Percentiles rank a stretch among this genome's conserved stretches.
phyloP scores from a whole-genome alignment of 148 eudicot genomes.

The Suaeda aralocaspica region DNA sequence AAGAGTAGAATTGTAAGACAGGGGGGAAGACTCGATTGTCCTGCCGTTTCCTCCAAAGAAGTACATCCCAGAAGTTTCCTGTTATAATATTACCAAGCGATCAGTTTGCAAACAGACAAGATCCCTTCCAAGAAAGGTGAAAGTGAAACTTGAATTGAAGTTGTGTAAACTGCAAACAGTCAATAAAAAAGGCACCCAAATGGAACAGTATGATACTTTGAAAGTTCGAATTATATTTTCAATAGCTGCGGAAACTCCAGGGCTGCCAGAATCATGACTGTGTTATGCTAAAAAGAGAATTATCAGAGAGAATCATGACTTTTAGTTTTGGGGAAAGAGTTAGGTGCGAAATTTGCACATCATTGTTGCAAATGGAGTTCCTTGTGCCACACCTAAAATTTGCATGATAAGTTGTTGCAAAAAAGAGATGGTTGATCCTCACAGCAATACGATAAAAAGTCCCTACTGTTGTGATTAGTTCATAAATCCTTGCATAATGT shows the following conservation, averaged over 20 bases:
- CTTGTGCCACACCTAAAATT: too few relatives aligned
- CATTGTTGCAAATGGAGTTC: too few relatives aligned
- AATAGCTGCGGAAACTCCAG: background rate
- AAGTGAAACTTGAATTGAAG: background rate
- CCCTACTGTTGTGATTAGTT: too few relatives aligned
- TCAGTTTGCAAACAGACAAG: background rate
- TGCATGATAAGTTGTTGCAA: too few relatives aligned
- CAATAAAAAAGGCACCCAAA: background rate
- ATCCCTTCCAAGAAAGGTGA: background rate
- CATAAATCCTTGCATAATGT: too few relatives aligned
- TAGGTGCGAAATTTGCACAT: too few relatives aligned
- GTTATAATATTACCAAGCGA: conserved; percentile 12
- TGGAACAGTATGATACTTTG: background rate
- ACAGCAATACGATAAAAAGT: too few relatives aligned
- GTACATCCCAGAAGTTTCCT: conserved; percentile 72
- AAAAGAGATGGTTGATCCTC: too few relatives aligned
- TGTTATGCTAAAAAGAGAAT: too few relatives aligned
- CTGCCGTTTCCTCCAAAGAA: conserved; percentile 81
- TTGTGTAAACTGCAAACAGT: background rate
- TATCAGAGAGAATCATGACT: too few relatives aligned
- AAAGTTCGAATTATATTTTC: too few relatives aligned
- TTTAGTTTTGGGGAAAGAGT: too few relatives aligned
- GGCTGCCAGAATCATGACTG: background rate
- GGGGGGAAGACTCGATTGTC: conserved; percentile 47
- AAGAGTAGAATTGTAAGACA: conserved; percentile 53